phyloP scores from a whole-genome alignment of 108 stramenopile genomes.

The Nannochloropsis salina region DNA sequence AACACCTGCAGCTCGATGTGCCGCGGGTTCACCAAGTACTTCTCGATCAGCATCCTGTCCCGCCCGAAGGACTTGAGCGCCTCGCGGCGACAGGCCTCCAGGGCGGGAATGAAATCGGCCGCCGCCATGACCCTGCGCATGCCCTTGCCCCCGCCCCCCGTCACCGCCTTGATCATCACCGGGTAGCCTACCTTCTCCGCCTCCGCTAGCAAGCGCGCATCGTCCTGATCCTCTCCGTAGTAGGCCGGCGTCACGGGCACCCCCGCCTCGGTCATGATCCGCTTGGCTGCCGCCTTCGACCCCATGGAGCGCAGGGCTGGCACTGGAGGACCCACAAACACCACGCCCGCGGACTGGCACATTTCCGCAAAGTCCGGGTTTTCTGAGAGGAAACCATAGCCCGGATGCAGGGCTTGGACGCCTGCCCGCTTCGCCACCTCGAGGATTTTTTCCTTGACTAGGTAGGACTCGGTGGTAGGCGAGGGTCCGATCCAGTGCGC shows the following conservation, averaged over 20 bases:
- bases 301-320: conserved; percentile 73
- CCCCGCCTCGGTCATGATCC: conserved; percentile 61
- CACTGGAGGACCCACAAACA: conserved; percentile 80
- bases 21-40: conserved; percentile 86
- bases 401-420: conserved; percentile 56
- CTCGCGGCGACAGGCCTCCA: conserved; percentile 55
- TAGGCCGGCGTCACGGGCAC: conserved; percentile 64
- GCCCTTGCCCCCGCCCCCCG: conserved; percentile 89
- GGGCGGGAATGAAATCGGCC: conserved; percentile 55
- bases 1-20: conserved; percentile 94
- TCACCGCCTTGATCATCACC: conserved; percentile 87
- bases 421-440: conserved; percentile 47
- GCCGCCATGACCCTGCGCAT: conserved; percentile 79
- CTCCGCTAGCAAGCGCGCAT: conserved; percentile 50
- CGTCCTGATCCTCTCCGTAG: conserved; percentile 59
- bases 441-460: conserved; percentile 49
- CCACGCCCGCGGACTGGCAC: conserved; percentile 61
- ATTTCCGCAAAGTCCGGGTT: conserved; percentile 61
- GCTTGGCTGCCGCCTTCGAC: conserved; percentile 59
- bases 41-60: conserved; percentile 87
- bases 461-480: conserved; percentile 53
- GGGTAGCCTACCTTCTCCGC: conserved; percentile 66
- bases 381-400: conserved; percentile 75
- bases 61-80: conserved; percentile 81
- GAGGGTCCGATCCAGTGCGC: conserved; percentile 57